A percentile compares a stretch with the other conserved stretches of the same genome.
These are phyloP conservation scores for Mucor indicus DNA, from an alignment of 371 early-diverging fungal species.

Conservation along the genomic window DNA sequence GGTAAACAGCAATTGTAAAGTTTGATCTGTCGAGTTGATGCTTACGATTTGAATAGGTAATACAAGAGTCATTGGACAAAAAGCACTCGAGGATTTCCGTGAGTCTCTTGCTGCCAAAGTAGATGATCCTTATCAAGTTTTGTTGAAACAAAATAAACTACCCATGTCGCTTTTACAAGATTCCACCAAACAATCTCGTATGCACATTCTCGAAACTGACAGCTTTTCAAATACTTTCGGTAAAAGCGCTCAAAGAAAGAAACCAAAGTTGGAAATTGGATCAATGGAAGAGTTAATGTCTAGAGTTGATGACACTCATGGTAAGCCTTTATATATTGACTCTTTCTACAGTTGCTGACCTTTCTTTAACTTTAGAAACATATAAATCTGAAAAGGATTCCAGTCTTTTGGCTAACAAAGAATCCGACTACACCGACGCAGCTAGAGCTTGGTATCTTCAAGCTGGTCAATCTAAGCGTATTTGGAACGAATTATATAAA, in stretches of 20 bases:
- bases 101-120: slow-evolving; percentile 86
- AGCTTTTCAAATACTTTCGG: slow-evolving; percentile 92
- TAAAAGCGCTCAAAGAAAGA: slow-evolving; percentile 92
- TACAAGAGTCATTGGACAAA: slow-evolving; percentile 93
- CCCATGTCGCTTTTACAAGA: slow-evolving; percentile 95
- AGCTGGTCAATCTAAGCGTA: slow-evolving; percentile 97
- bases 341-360: neutral
- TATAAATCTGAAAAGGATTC: slow-evolving; percentile 78
- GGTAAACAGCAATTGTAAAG: slow-evolving; percentile 43
- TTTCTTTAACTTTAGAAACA: slow-evolving; percentile 52
- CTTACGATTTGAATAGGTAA: slow-evolving; percentile 55
- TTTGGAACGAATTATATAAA: slow-evolving; percentile 99
- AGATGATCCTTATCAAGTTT: slow-evolving; percentile 96
- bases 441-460: slow-evolving; percentile 84
- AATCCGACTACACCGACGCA: slow-evolving; percentile 68
- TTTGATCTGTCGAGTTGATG: neutral
- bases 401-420: slow-evolving; percentile 70
- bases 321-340: slow-evolving; percentile 19
- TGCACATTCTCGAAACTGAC: slow-evolving; percentile 93
- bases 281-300: slow-evolving; percentile 84
- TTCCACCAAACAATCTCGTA: slow-evolving; percentile 74
- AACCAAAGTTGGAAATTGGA: slow-evolving; percentile 77
- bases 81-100: slow-evolving; percentile 87
- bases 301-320: slow-evolving; percentile 60
- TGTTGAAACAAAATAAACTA: slow-evolving; percentile 94